Conservation (phyloP, 225 moss, liverwort and hornwort genomes). For the Straminergon stramineum region DNA sequence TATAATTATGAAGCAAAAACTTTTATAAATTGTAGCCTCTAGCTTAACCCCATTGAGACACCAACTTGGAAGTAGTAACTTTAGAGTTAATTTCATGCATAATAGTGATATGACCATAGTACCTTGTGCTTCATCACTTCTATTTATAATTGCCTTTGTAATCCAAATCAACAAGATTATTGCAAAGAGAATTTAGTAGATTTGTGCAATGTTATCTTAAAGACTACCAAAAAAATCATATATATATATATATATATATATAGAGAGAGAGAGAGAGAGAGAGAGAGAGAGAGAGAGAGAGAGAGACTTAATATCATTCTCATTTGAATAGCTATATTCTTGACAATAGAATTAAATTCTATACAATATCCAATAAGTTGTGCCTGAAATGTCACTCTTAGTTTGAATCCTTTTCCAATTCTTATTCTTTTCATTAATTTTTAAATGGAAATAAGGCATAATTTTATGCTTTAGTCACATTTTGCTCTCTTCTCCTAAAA, state of each 20-base stretch:
- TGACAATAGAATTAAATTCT: not conserved
- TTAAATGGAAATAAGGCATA: not conserved
- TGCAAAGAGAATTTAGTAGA: not conserved
- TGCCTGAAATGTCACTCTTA: rapidly evolving
- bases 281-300: no score
- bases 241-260: no score
- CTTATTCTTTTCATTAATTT: no score
- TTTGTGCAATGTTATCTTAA: not conserved
- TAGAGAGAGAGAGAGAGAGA: no score
- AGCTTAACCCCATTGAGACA: no score
- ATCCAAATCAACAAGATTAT: not conserved
- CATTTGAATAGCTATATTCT: not conserved
- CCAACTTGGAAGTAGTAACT: not conserved
- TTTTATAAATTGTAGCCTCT: not conserved
- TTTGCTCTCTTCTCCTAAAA: not conserved
- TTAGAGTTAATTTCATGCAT: not conserved
- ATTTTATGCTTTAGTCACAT: not conserved
- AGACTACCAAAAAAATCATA: not conserved
- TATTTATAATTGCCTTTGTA: no score
- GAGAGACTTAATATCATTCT: no score
- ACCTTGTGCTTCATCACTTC: not conserved
- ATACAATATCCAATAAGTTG: not conserved
- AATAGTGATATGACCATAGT: no score
- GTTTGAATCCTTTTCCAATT: not conserved
- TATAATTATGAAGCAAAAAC: no score